These are phyloP conservation scores for Sugiyamaella japonica DNA, from an alignment of 1,139 yeast species.

Conservation along the genomic window DNA sequence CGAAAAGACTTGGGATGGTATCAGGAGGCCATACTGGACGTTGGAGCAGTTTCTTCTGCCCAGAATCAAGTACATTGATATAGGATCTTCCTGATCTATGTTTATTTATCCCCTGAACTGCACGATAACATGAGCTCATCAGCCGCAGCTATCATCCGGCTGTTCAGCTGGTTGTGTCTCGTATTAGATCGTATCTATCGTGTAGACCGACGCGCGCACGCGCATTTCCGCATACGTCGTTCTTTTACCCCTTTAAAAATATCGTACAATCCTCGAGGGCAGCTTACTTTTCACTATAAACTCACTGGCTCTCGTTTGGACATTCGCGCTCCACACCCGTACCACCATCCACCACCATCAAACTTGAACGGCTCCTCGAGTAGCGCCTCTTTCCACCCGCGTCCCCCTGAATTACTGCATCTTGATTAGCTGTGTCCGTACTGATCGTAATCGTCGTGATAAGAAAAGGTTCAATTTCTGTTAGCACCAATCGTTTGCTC, in stretches of 20 bases:
- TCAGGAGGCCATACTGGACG: conserved; percentile 71
- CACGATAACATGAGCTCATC: no score
- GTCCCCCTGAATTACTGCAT: not conserved
- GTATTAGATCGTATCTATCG: conserved; percentile 3
- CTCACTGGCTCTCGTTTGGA: not conserved
- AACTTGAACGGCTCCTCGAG: not conserved
- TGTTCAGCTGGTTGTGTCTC: not conserved
- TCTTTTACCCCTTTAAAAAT: conserved; percentile 1
- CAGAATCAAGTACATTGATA: conserved; percentile 26
- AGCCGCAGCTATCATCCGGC: not conserved
- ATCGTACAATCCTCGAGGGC: not conserved
- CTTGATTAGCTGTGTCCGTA: not conserved
- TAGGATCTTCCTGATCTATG: conserved; percentile 1
- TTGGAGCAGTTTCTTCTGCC: conserved; percentile 35
- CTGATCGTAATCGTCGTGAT: not conserved
- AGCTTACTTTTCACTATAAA: not conserved
- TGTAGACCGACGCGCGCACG: not conserved
- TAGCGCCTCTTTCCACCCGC: not conserved
- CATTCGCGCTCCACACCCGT: no score
- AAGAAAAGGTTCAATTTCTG: not conserved
- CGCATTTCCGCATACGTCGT: not conserved
- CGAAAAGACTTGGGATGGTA: conserved; percentile 62
- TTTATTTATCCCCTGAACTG: not conserved
- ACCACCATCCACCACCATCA: not conserved
- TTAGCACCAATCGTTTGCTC: not conserved